Base-by-base conservation (phyloP, 2,329 filamentous ascomycete species). In the Lecanicillium sp. region DNA sequence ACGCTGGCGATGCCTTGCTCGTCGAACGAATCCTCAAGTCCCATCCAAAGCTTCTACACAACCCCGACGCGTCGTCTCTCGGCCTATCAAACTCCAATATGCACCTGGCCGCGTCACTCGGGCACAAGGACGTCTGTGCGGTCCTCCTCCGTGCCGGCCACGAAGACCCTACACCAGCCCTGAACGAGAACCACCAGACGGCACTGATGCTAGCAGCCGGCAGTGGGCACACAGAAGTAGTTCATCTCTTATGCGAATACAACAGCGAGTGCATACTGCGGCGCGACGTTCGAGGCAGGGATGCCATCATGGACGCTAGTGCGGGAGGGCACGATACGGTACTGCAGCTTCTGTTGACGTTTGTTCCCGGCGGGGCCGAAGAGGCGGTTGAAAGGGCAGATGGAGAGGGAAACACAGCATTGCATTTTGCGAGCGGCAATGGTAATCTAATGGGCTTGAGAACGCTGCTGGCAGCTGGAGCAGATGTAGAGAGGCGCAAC, bases 351-450 rank as follows among this genome's bases (percentile, higher is more conserved):
- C 64, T 83, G 20, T 60, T 83, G 37, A 81, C 77, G 0, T 79
- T 73, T 48, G 70, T 67, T 1, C 75, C 76, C 7, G 62, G 62
- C n/a, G 74, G 74, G 12, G 64, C 73, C 0, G 57, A 59, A 16
- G 63, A 64, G 1, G 71, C 74, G 3, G 70, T 84, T 6, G 67
- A 67, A 33, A 65, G 70, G 20, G 66, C 70, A 4, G 87, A 94
- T 52, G 52, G 70, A 2, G 74, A 83, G 42, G 87, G 87, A n/a
- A 92, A 94, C 55, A 94, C 86, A 3, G 84, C 86, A 1, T 67
- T 94, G 31, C 87, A 94, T 61, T 88, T 92, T 62, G 88, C 88
- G 11, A 86, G 80, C 51, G 83, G 83, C 33, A 85, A 85, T 51
- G 87, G 87, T 2, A 83, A 90, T 49, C 60, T 94, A 33, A 77